Conservation (phyloP, 257 asterid species). For the Solanum paucissectum region DNA sequence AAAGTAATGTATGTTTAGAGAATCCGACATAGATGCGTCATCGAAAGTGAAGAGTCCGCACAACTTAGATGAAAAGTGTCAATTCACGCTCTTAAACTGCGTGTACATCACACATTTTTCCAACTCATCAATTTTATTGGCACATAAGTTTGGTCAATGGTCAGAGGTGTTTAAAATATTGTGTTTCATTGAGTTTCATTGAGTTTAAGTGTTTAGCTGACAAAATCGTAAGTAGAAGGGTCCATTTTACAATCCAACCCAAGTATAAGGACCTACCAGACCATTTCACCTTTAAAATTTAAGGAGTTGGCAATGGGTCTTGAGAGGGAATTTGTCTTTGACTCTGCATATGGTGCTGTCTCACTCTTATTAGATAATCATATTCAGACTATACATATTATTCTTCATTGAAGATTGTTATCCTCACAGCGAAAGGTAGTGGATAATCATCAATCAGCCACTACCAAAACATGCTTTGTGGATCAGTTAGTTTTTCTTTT, state of each 20-base stretch:
- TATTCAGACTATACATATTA: not conserved
- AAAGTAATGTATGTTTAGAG: too few species aligned
- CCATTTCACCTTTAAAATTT: not conserved
- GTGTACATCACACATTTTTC: not conserved
- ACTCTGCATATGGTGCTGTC: not conserved
- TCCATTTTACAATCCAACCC: not conserved
- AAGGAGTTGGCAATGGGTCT: not conserved
- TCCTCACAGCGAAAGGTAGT: not conserved
- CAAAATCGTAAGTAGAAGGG: not conserved
- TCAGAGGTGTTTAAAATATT: not conserved
- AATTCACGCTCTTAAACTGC: not conserved
- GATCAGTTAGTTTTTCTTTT: not conserved
- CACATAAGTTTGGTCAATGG: not conserved
- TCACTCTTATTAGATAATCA: not conserved
- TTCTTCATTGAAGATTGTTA: not conserved
- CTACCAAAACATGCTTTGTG: not conserved
- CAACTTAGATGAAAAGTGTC: not conserved
- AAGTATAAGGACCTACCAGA: too few species aligned
- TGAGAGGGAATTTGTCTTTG: not conserved
- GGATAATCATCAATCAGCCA: not conserved
- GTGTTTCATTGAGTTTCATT: not conserved
- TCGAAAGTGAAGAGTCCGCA: not conserved
- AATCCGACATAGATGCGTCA: too few species aligned
- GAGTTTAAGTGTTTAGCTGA: not conserved
- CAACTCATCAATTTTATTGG: not conserved